Percentiles rank a stretch among this genome's conserved stretches.
Conservation (phyloP, 1,284 basidiomycete genomes). For the Ganoderma sp. region DNA sequence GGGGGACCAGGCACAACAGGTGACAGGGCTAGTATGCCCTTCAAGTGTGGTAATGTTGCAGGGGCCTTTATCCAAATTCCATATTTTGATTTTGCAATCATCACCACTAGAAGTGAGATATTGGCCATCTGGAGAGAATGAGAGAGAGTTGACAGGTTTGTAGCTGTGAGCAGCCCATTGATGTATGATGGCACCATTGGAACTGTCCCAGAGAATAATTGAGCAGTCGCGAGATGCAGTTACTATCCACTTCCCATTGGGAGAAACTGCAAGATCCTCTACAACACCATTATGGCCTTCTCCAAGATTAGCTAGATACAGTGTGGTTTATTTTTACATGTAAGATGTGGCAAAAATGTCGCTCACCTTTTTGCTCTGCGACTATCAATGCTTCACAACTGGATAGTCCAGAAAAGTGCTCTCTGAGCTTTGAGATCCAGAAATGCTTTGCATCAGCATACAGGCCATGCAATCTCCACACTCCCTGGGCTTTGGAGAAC, state of each 20-base stretch:
- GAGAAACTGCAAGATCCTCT: neutral
- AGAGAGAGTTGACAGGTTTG: neutral
- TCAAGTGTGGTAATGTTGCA: neutral
- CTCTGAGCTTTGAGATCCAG: neutral
- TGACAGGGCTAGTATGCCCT: neutral
- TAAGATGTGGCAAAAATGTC: neutral
- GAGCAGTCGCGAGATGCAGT: neutral
- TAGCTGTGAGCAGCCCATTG: too few relatives aligned
- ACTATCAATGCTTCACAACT: neutral
- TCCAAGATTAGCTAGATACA: neutral
- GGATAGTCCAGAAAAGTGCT: neutral
- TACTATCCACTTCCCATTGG: neutral
- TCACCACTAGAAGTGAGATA: neutral
- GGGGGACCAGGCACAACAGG: neutral
- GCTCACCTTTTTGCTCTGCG: neutral
- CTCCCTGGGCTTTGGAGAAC: neutral
- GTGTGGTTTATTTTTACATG: neutral
- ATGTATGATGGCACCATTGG: neutral
- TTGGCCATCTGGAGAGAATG: neutral
- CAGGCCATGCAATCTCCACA: neutral
- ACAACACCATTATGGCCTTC: neutral
- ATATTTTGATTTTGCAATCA: neutral
- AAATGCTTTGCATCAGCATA: neutral
- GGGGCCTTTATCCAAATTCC: neutral
- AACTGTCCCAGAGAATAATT: neutral